Base-by-base conservation (phyloP, 257 asterid genomes). In the Ocimum tenuiflorum region DNA sequence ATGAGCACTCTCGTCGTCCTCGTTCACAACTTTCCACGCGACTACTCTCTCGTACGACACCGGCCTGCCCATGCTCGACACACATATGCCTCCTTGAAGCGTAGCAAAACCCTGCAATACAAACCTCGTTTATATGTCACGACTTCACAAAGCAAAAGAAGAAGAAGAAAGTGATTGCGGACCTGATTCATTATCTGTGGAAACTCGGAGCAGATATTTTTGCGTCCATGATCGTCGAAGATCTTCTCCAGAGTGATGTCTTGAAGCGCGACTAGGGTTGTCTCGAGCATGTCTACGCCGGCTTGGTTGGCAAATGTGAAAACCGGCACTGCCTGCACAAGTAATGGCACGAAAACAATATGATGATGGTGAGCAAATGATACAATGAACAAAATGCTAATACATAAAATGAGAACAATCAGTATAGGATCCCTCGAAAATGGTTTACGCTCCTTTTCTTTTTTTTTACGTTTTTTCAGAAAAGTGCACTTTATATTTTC, bases 271-370 rank as follows among this genome's bases (percentile, higher is more conserved):
- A 90, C 88, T 27, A 90, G 77, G 69, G 97, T 87, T 27, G 97
- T 90, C 79, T 90, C 97, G 3, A 90, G 94, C 97, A 90, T 90
- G 84, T 90, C 97, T 3, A 90, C 88, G 42, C 97, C 97, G 6
- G 95, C 97, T 84, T 90, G 97, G 81, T 90, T 90, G 29, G 97
- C 88, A 65, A 90, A 90, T 4, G 97, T 90, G 66, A 83, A 90
- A 51, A 83, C 90, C 7, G 97, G 91, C 73, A 77, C 41, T 7
- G 94, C 86, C 96, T 89, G 94, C 81, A 78, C 4, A 53, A 42
- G 63, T 17, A 56, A 8, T 10, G 63, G n/a, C 8, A 9, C 8
- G 3, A 18, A 22, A 50, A 7, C 35, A 50, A n/a, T n/a, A n/a
- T n/a, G n/a, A n/a, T n/a, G n/a, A n/a, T n/a, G n/a, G n/a, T n/a